Evolutionary conservation across 768 basidiomycete species (phyloP).

Genomic region (Leccinum disarticulatum): DNA sequence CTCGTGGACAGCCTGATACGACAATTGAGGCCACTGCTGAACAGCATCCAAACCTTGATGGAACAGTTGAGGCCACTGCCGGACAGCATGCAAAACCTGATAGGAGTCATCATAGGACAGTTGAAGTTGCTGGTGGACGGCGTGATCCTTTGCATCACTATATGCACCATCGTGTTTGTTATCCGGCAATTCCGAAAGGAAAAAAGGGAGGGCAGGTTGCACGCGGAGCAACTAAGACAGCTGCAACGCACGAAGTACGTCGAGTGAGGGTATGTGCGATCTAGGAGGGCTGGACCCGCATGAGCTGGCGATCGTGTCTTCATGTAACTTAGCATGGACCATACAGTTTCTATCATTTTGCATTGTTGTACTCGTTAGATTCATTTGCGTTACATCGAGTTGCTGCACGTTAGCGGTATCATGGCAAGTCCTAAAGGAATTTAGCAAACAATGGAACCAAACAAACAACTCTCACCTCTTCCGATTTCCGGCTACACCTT

Average conservation of each 20-base stretch:
- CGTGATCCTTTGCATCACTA: slow-evolving; percentile 11
- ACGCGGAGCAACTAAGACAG: slow-evolving; percentile 17
- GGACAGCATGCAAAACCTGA: background rate
- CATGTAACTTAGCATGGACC: background rate
- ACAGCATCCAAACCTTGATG: slow-evolving; percentile 3
- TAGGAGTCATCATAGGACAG: background rate
- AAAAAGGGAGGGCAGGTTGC: slow-evolving; percentile 18
- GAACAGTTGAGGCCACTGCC: background rate
- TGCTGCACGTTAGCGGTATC: background rate
- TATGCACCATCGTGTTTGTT: slow-evolving; percentile 20
- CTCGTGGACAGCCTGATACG: slow-evolving; percentile 8
- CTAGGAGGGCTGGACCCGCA: background rate
- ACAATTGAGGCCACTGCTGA: background rate
- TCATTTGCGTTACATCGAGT: background rate
- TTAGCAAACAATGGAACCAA: slow-evolving; percentile 4
- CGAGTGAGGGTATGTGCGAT: slow-evolving; percentile 3
- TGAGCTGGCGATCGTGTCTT: background rate
- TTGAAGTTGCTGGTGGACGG: background rate
- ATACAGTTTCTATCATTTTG: background rate
- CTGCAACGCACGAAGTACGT: background rate
- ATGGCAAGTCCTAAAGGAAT: background rate
- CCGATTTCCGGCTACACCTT: slow-evolving; percentile 1
- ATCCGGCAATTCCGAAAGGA: slow-evolving; percentile 18
- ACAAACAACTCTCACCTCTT: slow-evolving; percentile 10
- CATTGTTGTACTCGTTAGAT: background rate